phyloP scores from a whole-genome alignment of 805 yeast genomes.

The Metschnikowia orientalis region DNA sequence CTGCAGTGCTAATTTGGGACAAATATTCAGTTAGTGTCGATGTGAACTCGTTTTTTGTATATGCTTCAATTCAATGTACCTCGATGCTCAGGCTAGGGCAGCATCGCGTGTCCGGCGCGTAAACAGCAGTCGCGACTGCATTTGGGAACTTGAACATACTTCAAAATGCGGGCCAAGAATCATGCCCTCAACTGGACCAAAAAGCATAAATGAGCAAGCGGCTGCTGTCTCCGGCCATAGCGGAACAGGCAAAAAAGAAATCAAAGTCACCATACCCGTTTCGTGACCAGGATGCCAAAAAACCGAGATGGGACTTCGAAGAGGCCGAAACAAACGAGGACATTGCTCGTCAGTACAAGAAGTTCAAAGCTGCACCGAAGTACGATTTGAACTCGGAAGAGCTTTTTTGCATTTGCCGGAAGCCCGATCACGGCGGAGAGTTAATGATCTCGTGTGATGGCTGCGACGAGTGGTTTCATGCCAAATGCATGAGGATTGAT shows the following conservation, averaged over 20 bases:
- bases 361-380: conserved; percentile 33
- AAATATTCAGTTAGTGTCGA: too few species aligned
- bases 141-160: too few species aligned
- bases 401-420: conserved; percentile 72
- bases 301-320: conserved; percentile 10
- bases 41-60: too few species aligned
- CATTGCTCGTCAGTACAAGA: conserved; percentile 35
- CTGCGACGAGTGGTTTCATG: conserved; percentile 94
- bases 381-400: conserved; percentile 53
- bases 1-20: too few species aligned
- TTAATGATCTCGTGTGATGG: conserved; percentile 94
- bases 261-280: conserved; percentile 14
- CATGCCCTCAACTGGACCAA: too few species aligned
- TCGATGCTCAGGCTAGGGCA: too few species aligned
- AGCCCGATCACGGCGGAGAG: conserved; percentile 68
- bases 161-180: too few species aligned
- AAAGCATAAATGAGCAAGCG: conserved; percentile 3
- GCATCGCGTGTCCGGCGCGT: too few species aligned
- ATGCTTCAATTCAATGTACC: too few species aligned
- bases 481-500: conserved; percentile 64
- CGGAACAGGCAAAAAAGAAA: conserved; percentile 9
- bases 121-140: too few species aligned
- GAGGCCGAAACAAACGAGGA: conserved; percentile 28
- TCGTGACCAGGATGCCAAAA: conserved; percentile 11
- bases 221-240: neutral